A percentile compares a stretch with the other conserved stretches of the same genome.
Conservation (phyloP, 1,139 yeast species). For the Tardiomyces digboiensis region DNA sequence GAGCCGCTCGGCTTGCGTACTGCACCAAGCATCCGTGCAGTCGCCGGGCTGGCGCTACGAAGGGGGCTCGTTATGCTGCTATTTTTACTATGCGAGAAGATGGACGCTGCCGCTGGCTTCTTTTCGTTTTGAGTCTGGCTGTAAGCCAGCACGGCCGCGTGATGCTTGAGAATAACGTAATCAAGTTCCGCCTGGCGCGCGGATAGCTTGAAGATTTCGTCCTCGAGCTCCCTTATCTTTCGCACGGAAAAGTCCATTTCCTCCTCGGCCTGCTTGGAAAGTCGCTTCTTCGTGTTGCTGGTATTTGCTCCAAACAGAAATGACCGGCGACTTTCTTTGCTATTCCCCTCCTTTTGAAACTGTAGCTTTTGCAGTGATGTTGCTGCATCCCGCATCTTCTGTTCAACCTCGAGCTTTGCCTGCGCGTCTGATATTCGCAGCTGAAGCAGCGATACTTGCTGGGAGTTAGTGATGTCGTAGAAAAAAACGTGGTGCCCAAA, state of each 20-base stretch:
- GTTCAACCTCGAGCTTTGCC: constrained; percentile 21
- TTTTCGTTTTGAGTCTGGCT: neutral
- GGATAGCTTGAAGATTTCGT: constrained; percentile 13
- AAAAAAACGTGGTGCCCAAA: too few relatives aligned
- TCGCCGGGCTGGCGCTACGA: neutral
- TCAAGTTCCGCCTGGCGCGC: constrained; percentile 16
- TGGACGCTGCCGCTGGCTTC: neutral
- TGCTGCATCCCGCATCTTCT: constrained; percentile 28
- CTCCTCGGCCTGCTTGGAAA: constrained; percentile 26
- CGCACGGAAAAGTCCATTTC: constrained; percentile 21
- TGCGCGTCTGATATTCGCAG: neutral
- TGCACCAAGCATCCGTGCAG: neutral
- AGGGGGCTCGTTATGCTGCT: neutral
- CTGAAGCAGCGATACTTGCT: constrained; percentile 18
- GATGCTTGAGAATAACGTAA: constrained; percentile 20
- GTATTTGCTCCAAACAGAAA: constrained; percentile 6
- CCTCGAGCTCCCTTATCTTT: constrained; percentile 17
- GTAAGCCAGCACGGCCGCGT: constrained; percentile 24
- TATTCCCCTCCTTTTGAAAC: constrained; percentile 1
- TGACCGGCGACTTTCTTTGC: neutral
- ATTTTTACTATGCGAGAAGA: neutral
- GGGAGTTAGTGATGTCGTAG: constrained; percentile 13
- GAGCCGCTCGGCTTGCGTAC: neutral
- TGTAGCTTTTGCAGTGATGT: constrained; percentile 21
- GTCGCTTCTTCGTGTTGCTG: constrained; percentile 17